Evolutionary conservation across 2,329 filamentous ascomycete species (phyloP).

Genomic region (Helminthosporium solani): DNA sequence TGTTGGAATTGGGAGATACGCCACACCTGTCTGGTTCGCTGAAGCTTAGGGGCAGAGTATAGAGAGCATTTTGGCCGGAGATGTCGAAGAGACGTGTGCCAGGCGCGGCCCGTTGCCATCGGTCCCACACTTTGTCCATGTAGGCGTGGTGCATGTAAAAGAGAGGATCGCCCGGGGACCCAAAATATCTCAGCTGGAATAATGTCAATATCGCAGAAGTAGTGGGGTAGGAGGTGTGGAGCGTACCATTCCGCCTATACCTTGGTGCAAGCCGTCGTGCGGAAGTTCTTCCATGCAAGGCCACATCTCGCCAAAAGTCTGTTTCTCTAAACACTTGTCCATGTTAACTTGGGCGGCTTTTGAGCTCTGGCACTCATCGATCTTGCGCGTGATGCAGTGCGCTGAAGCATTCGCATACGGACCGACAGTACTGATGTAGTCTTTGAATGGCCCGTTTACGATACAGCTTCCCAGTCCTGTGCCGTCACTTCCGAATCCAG

Average conservation of each 20-base stretch:
- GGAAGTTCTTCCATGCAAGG: slow-evolving; percentile 15
- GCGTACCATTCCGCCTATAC: slow-evolving; percentile 19
- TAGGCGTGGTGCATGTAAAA: slow-evolving; percentile 26
- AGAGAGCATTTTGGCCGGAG: slow-evolving; percentile 1
- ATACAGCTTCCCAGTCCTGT: slow-evolving; percentile 12
- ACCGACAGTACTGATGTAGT: slow-evolving; percentile 19
- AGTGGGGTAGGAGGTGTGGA: neutral
- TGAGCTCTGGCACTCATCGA: slow-evolving; percentile 12
- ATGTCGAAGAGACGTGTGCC: neutral
- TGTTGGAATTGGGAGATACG: neutral
- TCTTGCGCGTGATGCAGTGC: slow-evolving; percentile 21
- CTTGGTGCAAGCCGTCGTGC: slow-evolving; percentile 17
- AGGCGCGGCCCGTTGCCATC: slow-evolving; percentile 18
- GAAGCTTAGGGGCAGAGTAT: neutral
- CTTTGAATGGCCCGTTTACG: slow-evolving; percentile 19
- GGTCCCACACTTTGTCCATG: slow-evolving; percentile 24
- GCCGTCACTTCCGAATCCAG: slow-evolving; percentile 24
- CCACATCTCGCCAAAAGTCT: slow-evolving; percentile 11
- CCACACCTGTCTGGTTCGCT: neutral
- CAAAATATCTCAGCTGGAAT: slow-evolving; percentile 17
- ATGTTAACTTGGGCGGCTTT: slow-evolving; percentile 3
- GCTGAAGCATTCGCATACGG: slow-evolving; percentile 11
- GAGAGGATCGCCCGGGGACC: slow-evolving; percentile 23
- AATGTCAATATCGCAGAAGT: neutral
- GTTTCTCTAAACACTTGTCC: slow-evolving; percentile 10